A percentile compares a stretch with the other conserved stretches of the same genome.
Conservation (phyloP, 148 eudicot species). For the Vaccinium darrowii region DNA sequence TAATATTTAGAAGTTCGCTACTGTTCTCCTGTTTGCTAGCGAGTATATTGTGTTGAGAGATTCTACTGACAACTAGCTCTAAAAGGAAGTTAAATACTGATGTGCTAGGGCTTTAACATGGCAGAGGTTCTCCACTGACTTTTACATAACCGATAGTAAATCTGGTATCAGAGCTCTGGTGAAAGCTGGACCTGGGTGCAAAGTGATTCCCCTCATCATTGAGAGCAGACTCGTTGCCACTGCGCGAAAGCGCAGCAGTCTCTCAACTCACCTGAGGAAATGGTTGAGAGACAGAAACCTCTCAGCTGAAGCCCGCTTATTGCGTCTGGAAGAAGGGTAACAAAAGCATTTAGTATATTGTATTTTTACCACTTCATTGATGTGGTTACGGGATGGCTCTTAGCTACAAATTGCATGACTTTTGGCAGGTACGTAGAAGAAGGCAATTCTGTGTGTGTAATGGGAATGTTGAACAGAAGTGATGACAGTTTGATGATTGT, state of each 20-base stretch:
- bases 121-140: slow-evolving; percentile 57
- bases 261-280: slow-evolving; percentile 39
- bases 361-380: neutral
- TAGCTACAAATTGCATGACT: slow-evolving; percentile 8
- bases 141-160: slow-evolving; percentile 43
- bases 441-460: slow-evolving; percentile 41
- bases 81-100: slow-evolving; percentile 8
- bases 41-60: neutral
- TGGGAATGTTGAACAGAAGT: slow-evolving; percentile 38
- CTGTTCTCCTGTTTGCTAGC: neutral
- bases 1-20: neutral
- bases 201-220: slow-evolving; percentile 37
- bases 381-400: neutral
- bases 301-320: slow-evolving; percentile 31
- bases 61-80: neutral
- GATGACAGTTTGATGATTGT: slow-evolving; percentile 34
- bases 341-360: neutral
- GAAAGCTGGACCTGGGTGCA: slow-evolving; percentile 48
- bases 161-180: slow-evolving; percentile 51
- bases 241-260: slow-evolving; percentile 22
- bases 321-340: slow-evolving; percentile 63
- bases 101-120: slow-evolving; percentile 11
- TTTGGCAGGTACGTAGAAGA: slow-evolving; percentile 44
- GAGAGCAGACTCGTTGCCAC: slow-evolving; percentile 48
- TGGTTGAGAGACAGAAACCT: slow-evolving; percentile 50